Percentiles rank a stretch among this genome's conserved stretches.
Conservation (phyloP, 2,329 filamentous ascomycete species). For the Verticillium isaacii region DNA sequence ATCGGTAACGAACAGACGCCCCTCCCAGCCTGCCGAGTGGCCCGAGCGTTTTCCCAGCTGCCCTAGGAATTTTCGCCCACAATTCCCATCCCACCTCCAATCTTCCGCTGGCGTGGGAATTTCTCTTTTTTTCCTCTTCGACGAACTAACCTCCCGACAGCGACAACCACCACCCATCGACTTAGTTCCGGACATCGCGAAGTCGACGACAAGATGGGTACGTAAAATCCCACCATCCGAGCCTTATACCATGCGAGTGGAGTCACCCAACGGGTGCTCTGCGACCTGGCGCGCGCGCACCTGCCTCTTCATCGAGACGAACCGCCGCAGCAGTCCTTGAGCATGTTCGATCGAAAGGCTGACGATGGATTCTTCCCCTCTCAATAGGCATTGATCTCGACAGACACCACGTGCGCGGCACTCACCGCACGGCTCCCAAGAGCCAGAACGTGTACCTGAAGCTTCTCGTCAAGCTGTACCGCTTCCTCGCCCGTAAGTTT, state of each 20-base stretch:
- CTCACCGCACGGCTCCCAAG: slow-evolving; percentile 92
- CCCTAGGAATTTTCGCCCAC: neutral
- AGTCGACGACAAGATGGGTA: slow-evolving; percentile 58
- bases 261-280: slow-evolving; percentile 6
- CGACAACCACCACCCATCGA: slow-evolving; percentile 29
- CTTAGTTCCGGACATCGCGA: slow-evolving; percentile 25
- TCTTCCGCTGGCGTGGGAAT: slow-evolving; percentile 3
- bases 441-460: slow-evolving; percentile 97
- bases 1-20: neutral
- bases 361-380: slow-evolving; percentile 44
- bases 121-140: neutral
- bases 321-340: slow-evolving; percentile 25
- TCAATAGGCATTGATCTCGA: slow-evolving; percentile 67
- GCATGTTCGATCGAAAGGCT: slow-evolving; percentile 62
- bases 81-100: slow-evolving; percentile 3
- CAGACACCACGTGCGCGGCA: slow-evolving; percentile 63
- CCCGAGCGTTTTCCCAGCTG: neutral
- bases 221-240: slow-evolving; percentile 37
- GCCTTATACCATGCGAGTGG: slow-evolving; percentile 31
- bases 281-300: neutral
- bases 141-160: slow-evolving; percentile 11
- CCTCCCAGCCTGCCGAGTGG: neutral
- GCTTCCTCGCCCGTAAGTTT: slow-evolving; percentile 87
- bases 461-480: slow-evolving; percentile 97
- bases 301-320: neutral